phyloP scores from a whole-genome alignment of 345 rosid genomes.

The Anacardium occidentale region DNA sequence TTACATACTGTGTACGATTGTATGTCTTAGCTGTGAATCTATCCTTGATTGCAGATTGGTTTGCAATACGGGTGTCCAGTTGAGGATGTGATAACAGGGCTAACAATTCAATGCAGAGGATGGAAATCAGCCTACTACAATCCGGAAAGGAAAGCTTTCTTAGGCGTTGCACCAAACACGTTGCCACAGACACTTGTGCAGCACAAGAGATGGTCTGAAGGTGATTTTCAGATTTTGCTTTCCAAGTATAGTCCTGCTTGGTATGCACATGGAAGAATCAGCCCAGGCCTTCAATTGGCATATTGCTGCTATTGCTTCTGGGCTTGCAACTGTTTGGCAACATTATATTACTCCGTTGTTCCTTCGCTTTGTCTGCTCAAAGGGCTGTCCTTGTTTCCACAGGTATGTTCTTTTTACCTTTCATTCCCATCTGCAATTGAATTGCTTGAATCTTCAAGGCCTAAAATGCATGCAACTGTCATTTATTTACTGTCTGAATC shows the following conservation, averaged over 20 bases:
- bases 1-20: too few species aligned
- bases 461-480: background rate
- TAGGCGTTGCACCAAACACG: slow-evolving; percentile 58
- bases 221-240: slow-evolving; percentile 60
- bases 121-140: slow-evolving; percentile 63
- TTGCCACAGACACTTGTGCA: slow-evolving; percentile 61
- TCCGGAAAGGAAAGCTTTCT: slow-evolving; percentile 56
- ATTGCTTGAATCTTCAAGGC: background rate
- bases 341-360: slow-evolving; percentile 28
- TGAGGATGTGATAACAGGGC: slow-evolving; percentile 84
- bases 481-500: background rate
- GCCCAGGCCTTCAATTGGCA: slow-evolving; percentile 44
- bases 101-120: slow-evolving; percentile 62
- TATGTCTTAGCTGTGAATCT: background rate
- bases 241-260: slow-evolving; percentile 56
- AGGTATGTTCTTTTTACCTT: slow-evolving; percentile 18
- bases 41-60: slow-evolving; percentile 55
- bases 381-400: slow-evolving; percentile 43
- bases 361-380: slow-evolving; percentile 36
- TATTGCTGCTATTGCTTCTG: slow-evolving; percentile 50
- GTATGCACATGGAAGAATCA: slow-evolving; percentile 52
- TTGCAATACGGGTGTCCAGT: slow-evolving; percentile 65
- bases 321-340: slow-evolving; percentile 37
- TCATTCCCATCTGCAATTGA: background rate
- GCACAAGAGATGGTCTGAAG: slow-evolving; percentile 82